Evolutionary conservation across 2,329 filamentous ascomycete genomes (phyloP).

Genomic region (Apiospora pterosperma): DNA sequence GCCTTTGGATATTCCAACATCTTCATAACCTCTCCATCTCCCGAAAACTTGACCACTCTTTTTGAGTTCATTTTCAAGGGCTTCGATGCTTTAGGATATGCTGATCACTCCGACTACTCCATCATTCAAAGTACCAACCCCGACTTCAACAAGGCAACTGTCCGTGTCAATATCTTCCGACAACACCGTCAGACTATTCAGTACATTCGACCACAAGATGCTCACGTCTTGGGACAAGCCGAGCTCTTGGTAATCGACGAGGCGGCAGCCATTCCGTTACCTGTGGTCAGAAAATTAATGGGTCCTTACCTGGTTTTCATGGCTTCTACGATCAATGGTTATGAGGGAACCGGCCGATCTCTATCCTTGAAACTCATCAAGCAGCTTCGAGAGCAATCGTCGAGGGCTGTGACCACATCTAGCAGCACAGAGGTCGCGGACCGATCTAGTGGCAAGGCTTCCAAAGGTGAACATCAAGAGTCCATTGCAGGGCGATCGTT

Average conservation of each 20-base stretch:
- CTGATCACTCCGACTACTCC: constrained; percentile 94
- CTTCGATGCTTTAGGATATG: constrained; percentile 90
- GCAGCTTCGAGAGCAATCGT: constrained; percentile 88
- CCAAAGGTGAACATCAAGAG: constrained; percentile 59
- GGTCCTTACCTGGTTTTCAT: constrained; percentile 98
- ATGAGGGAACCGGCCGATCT: constrained; percentile 93
- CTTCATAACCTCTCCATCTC: constrained; percentile 96
- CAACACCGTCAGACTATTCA: constrained; percentile 97
- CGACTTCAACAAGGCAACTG: constrained; percentile 98
- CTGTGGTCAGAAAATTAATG: constrained; percentile 89
- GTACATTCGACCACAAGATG: constrained; percentile 95
- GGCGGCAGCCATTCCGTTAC: constrained; percentile 91
- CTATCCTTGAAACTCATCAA: constrained; percentile 96
- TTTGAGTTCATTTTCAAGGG: constrained; percentile 99
- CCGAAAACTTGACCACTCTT: constrained; percentile 96
- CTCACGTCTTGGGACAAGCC: constrained; percentile 90
- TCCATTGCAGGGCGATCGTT: constrained; percentile 71
- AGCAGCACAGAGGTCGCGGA: constrained; percentile 66
- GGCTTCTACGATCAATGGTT: constrained; percentile 98
- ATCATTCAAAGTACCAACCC: constrained; percentile 98
- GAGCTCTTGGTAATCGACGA: constrained; percentile 96
- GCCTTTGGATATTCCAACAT: constrained; percentile 98
- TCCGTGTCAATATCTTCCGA: constrained; percentile 91
- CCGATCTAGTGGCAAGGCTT: constrained; percentile 70
- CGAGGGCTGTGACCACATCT: constrained; percentile 58